A percentile compares a stretch with the other conserved stretches of the same genome.
Evolutionary conservation across 108 stramenopile species (phyloP).

Genomic region (Cyclotella distinguenda): DNA sequence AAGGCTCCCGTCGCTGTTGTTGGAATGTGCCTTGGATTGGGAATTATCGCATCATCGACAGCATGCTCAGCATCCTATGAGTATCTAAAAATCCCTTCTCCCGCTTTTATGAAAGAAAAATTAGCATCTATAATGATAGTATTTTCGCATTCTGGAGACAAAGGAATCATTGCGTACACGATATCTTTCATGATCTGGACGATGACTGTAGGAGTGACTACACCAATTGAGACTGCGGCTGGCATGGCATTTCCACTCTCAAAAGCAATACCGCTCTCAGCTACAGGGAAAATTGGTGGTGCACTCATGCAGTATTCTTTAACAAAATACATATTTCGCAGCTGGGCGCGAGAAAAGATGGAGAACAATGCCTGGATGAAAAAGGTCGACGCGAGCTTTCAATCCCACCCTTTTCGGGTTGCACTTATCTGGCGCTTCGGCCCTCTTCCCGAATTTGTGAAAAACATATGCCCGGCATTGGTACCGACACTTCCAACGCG

Average conservation of each 20-base stretch:
- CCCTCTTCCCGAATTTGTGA: slow-evolving; percentile 79
- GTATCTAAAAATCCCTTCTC: not conserved
- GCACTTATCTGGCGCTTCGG: slow-evolving; percentile 64
- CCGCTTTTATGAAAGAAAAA: not conserved
- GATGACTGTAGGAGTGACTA: slow-evolving; percentile 61
- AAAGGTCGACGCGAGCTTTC: slow-evolving; percentile 44
- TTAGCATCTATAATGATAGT: slow-evolving; percentile 7
- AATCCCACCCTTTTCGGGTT: slow-evolving; percentile 45
- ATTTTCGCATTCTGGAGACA: slow-evolving; percentile 28
- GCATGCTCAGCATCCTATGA: not conserved
- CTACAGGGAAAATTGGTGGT: slow-evolving; percentile 64
- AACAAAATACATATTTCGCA: slow-evolving; percentile 50
- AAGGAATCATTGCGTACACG: slow-evolving; percentile 43
- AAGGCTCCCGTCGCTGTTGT: not conserved
- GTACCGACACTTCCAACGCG: slow-evolving; percentile 44
- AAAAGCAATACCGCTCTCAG: slow-evolving; percentile 19
- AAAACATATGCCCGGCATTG: slow-evolving; percentile 64
- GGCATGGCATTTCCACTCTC: slow-evolving; percentile 61
- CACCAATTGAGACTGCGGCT: slow-evolving; percentile 56
- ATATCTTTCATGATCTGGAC: slow-evolving; percentile 47
- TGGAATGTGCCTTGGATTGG: not conserved
- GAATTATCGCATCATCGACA: not conserved
- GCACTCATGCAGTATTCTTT: slow-evolving; percentile 62
- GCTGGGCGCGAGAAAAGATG: slow-evolving; percentile 44
- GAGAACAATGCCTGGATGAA: slow-evolving; percentile 55